A percentile compares a stretch with the other conserved stretches of the same genome.
phyloP scores from a whole-genome alignment of 352 stramenopile genomes.

The Globisporangium mamillatum region DNA sequence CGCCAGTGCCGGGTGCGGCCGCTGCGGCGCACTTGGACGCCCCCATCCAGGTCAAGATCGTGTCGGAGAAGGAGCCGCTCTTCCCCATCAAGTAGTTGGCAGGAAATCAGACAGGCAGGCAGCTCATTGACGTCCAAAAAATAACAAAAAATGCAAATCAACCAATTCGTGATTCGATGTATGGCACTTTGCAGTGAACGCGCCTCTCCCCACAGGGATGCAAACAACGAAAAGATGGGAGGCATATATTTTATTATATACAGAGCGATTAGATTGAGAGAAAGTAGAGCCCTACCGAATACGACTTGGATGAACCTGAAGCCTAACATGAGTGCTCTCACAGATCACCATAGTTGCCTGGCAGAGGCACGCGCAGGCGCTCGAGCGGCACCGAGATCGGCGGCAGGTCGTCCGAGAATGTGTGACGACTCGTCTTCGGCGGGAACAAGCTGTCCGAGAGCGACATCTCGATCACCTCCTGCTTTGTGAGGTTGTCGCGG shows the following conservation, averaged over 20 bases:
- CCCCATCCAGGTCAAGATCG: constrained; percentile 35
- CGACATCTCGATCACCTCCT: constrained; percentile 81
- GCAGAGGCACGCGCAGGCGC: constrained; percentile 45
- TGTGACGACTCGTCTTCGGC: constrained; percentile 85
- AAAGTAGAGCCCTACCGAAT: neutral
- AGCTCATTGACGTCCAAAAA: constrained; percentile 1
- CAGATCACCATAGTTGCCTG: constrained; percentile 31
- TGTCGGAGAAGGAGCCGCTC: constrained; percentile 30
- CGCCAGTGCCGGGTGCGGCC: neutral
- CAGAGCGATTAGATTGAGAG: neutral
- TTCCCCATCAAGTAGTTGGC: constrained; percentile 13
- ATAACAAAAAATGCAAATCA: neutral
- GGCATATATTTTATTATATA: constrained; percentile 5
- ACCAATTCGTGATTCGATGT: neutral
- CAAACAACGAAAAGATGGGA: neutral
- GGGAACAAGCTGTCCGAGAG: constrained; percentile 82
- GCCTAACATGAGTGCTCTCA: constrained; percentile 17
- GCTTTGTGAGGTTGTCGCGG: constrained; percentile 76
- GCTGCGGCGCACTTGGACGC: constrained; percentile 17
- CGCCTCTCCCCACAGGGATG: neutral
- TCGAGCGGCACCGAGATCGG: constrained; percentile 78
- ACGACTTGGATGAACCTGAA: neutral
- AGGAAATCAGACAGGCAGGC: neutral
- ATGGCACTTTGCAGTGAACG: neutral
- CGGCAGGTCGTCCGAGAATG: constrained; percentile 79